phyloP scores from a whole-genome alignment of 2,329 filamentous ascomycete species.

The Aspergillus sp. region DNA sequence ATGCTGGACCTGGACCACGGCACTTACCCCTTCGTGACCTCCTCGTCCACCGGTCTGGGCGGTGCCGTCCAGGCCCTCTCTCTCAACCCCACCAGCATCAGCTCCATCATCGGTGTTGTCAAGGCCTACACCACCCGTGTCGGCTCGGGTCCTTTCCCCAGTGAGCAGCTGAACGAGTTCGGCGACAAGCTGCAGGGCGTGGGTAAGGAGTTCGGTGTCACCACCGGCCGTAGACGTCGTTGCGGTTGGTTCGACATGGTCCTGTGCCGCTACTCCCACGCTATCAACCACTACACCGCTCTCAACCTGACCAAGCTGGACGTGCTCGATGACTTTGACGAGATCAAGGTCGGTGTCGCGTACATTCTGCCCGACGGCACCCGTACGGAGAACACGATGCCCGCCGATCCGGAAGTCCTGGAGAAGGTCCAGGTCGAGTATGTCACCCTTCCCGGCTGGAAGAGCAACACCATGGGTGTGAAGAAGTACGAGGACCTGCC shows the following conservation, averaged over 20 bases:
- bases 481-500: slow-evolving; percentile 61
- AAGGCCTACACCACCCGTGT: slow-evolving; percentile 67
- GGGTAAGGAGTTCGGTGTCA: slow-evolving; percentile 59
- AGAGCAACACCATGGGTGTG: slow-evolving; percentile 59
- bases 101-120: slow-evolving; percentile 63
- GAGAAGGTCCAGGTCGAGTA: slow-evolving; percentile 60
- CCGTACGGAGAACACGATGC: slow-evolving; percentile 57
- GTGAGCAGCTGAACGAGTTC: slow-evolving; percentile 59
- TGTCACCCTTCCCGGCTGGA: slow-evolving; percentile 63
- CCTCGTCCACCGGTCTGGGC: slow-evolving; percentile 51
- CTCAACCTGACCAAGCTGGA: slow-evolving; percentile 68
- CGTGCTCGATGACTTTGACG: slow-evolving; percentile 64
- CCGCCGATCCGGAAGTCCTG: slow-evolving; percentile 57
- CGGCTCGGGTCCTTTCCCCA: slow-evolving; percentile 63
- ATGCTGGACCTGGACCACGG: slow-evolving; percentile 62
- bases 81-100: slow-evolving; percentile 59
- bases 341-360: slow-evolving; percentile 62
- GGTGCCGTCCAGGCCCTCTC: slow-evolving; percentile 61
- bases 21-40: slow-evolving; percentile 54
- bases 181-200: slow-evolving; percentile 60
- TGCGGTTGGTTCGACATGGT: slow-evolving; percentile 69
- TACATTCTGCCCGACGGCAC: slow-evolving; percentile 56
- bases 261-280: slow-evolving; percentile 63
- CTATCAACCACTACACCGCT: slow-evolving; percentile 55
- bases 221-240: slow-evolving; percentile 62